Evolutionary conservation across 2,329 filamentous ascomycete species (phyloP).

Genomic region (Xylaria sp.): DNA sequence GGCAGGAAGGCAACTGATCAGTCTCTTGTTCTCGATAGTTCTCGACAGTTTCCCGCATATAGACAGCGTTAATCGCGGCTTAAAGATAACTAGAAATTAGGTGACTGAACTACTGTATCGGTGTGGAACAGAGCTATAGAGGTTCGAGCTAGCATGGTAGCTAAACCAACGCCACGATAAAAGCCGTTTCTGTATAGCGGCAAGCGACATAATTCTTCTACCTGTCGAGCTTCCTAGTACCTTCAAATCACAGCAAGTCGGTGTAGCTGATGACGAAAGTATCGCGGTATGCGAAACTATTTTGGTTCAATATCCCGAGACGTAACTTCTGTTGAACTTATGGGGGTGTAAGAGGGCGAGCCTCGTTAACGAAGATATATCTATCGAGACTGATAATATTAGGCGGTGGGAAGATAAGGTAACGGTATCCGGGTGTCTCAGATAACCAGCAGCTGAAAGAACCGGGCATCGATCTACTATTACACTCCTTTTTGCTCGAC

Average conservation of each 20-base stretch:
- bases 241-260: neutral
- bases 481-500: conserved; percentile 42
- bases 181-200: neutral
- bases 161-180: neutral
- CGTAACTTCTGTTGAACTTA: neutral
- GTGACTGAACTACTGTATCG: neutral
- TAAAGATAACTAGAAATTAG: neutral
- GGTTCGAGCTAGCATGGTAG: neutral
- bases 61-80: no score
- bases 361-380: conserved; percentile 62
- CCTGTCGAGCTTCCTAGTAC: no score
- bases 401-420: conserved; percentile 61
- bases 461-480: neutral
- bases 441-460: conserved; percentile 67
- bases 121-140: neutral
- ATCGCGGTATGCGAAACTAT: neutral
- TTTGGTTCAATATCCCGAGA: neutral
- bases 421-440: conserved; percentile 66
- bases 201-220: neutral
- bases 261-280: neutral
- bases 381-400: conserved; percentile 67
- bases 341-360: conserved; percentile 46
- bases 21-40: neutral
- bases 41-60: neutral
- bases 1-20: neutral